Evolutionary conservation across 2,329 filamentous ascomycete genomes (phyloP), one percentile per base, ranked within the genome.

Genomic region (Neonectria coccinea): DNA sequence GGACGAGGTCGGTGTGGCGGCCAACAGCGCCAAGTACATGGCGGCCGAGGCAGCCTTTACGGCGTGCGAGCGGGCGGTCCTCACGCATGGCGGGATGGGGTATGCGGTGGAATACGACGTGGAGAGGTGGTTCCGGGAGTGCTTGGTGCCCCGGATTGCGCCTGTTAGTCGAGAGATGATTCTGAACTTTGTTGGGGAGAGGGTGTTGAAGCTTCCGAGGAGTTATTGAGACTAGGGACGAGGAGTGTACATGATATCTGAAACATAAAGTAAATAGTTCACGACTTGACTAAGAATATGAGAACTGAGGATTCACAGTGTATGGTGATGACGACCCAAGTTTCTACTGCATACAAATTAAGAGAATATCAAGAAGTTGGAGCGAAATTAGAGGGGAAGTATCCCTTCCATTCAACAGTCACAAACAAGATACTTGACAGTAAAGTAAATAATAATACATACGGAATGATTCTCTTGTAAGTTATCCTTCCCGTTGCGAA

Each of bases 111-210:
- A 89, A 72, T 90, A 89, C 72, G 86, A 90, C 74, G 88, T 91
- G 11, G 88, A 91, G 75, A 80, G 88, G 48, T 91, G 87, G 78
- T 81, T 91, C 62, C 79, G 89, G n/a, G 89, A 91, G 74, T 87
- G 86, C 57, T 81, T 90, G 62, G 86, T 91, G 42, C 88, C 89
- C 3, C 78, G 89, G 10, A 88, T 91, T 56, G 88, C 89, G 10
- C 89, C 88, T 0, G 84, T 91, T 0, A 89, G 86, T 61, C 77
- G 88, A 67, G 91, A 93, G 79, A 93, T 93, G 91, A 91, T 93
- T 56, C 80, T 92, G 81, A 93, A 92, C 69, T 92, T 89, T 75
- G 85, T 93, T 12, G 84, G 85, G 3, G 90, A 92, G 75, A 91
- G 87, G 79, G 90, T 87, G 0, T 77, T 93, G n/a, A 79, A 83